Base-by-base conservation (phyloP, 805 yeast species). In the Pichia insulana region DNA sequence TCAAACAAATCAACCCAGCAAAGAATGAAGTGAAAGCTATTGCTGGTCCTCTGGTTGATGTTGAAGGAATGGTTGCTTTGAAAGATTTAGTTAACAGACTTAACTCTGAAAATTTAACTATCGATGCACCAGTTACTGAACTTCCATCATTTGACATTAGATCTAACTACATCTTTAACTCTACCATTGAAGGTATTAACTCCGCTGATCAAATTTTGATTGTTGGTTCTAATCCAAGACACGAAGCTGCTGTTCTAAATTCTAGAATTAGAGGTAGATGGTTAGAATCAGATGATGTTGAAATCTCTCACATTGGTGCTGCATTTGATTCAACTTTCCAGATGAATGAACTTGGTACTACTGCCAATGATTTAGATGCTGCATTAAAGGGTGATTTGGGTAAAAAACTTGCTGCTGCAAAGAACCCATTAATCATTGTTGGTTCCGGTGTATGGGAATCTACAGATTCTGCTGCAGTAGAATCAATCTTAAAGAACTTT, bases 141-240 rank as follows among this genome's bases (percentile, higher is more conserved):
- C 60, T 65, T 41, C 76, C 78, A n/a, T 88, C 90, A 34, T 73
- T 76, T 40, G 90, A 84, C 57, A 59, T 84, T 54, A 78, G 94
- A 62, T 73, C 92, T 15, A 81, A 82, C 68, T 85, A 83, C 62
- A 67, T 79, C 40, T 85, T 85, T 73, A 85, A 84, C 73, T 74
- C 94, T 12, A 70, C 84, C 34, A 78, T 85, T 48, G 78, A 74
- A 42, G 92, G 92, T 36, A 73, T 85, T 50, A 92, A 83, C 61
- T 81, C 78, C 45, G 88, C 94, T 41, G 95, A 86, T 58, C 85
- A 76, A 52, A 80, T 85, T 48, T 69, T 85, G 56, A 70, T 85
- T 46, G 75, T 85, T 44, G 95, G 95, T 48, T 78, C 95, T 36
- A 85, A 85, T 69, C 94, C 95, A 45, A 75, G 95, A 59, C 87